Base-by-base conservation (phyloP, 371 early-diverging fungal species). In the Lichtheimia ramosa region DNA sequence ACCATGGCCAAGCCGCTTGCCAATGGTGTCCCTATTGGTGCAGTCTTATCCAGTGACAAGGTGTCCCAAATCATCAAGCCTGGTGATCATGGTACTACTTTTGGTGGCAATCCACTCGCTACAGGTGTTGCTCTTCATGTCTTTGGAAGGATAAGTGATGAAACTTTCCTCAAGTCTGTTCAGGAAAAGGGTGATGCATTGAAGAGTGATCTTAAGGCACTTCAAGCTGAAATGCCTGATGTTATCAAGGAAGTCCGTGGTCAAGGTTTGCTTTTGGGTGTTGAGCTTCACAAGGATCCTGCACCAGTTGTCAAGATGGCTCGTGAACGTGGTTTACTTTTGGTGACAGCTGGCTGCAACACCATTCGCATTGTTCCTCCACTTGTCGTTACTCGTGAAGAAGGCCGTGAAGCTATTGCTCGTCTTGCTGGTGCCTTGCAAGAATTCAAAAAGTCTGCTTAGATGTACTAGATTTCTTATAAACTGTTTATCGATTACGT, bases 21-120 rank as follows among this genome's bases (percentile, higher is more conserved):
- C 39, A 95, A 95, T 75, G 98, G 98, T 51, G 73, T 96, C 14
- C 98, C 98, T n/a, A 92, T 97, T 62, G 96, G 97, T 68, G 97
- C 97, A 27, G 85, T 90, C 61, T 62, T 96, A 65, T 84, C 90
- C 52, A 79, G 82, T 46, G 79, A 84, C 39, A 71, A 80, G 59
- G 92, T 96, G n/a, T 93, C 94, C 8, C 82, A 84, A 16, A 65
- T 84, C 60, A 89, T 97, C 71, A 83, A 84, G 28, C 66, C 84
- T 28, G 92, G 96, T 59, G 96, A 96, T 63, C 98, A 97, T 66
- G 97, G 98, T 51, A 96, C 97, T 4, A 97, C 96, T 7, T 96
- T 94, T 85, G 98, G 98, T 56, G 98, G 98, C 48, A 91, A 89
- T 63, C 96, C 97, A 12, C 71, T 96, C 43, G 96, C 92, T 14